Percentiles rank a stretch among this genome's conserved stretches.
phyloP scores from a whole-genome alignment of 371 early-diverging fungal species.

The Lichtheimia corymbifera region DNA sequence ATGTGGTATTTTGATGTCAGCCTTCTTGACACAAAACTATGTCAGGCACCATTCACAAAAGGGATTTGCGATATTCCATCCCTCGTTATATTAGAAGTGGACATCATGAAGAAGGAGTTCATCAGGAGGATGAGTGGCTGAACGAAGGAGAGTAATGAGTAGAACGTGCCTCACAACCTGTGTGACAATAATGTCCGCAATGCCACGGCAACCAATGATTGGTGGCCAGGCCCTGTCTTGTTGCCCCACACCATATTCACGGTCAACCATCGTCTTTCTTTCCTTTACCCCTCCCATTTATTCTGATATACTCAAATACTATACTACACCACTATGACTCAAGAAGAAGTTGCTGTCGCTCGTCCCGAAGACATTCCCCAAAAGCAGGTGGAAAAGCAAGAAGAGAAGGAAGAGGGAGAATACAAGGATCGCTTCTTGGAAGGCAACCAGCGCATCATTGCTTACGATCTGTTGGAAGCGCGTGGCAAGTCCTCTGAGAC shows the following conservation, averaged over 20 bases:
- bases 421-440: slow-evolving; percentile 57
- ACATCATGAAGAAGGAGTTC: too few relatives aligned
- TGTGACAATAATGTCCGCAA: neutral
- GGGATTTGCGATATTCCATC: too few relatives aligned
- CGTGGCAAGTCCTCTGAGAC: slow-evolving; percentile 58
- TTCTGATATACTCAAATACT: neutral
- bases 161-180: neutral
- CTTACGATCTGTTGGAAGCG: slow-evolving; percentile 64
- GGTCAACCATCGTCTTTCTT: neutral
- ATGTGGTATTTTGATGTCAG: too few relatives aligned
- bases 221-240: neutral
- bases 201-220: slow-evolving; percentile 10
- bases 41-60: too few relatives aligned
- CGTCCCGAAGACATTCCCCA: neutral
- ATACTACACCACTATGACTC: slow-evolving; percentile 4
- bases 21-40: too few relatives aligned
- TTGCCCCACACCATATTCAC: neutral
- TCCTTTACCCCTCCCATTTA: neutral
- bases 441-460: slow-evolving; percentile 52
- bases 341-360: slow-evolving; percentile 10
- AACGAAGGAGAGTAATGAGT: neutral
- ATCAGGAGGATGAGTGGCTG: too few relatives aligned
- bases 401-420: slow-evolving; percentile 21
- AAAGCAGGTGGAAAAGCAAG: neutral
- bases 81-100: too few relatives aligned